Base-by-base conservation (phyloP, 176 grass and related monocot species). In the Metroxylon sagu region DNA sequence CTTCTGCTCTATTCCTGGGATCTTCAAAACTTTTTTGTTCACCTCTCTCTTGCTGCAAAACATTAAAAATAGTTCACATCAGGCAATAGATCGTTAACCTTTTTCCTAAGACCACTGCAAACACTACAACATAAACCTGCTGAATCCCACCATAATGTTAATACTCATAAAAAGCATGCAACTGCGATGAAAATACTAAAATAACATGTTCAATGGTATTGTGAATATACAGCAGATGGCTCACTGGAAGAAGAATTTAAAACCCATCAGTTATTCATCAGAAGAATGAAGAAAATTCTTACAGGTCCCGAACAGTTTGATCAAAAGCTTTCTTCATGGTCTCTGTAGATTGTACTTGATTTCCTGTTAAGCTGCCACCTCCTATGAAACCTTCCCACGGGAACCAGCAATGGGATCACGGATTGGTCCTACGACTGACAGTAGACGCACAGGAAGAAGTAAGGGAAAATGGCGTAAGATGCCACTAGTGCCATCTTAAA, bases 21-120 rank as follows among this genome's bases (percentile, higher is more conserved):
- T 81, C 74, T 98, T 97, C 54, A 98, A 69, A 73, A 98, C 93
- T 63, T 98, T 98, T 60, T 92, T 98, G 26, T 98, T 98, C 61
- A 98, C 93, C 73, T 74, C 93, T 63, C 87, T 76, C 57, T 98
- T 98, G 61, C 93, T 98, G 84, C 35, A 71, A 68, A 56, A 30
- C 5, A 19, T 49, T 17, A 14, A 26, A 56, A 48, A 35, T 35
- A 7, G 5, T 35, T 35, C 30, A 35, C 30, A 35, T 35, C 30
- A 35, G 30, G 30, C 6, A 6, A 35, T 35, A 35, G 5, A 35
- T 35, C 30, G 7, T 35, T 35, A 35, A 6, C 30, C 5, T 35
- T 7, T 5, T 35, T 7, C 7, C 30, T 35, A 7, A 35, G 30
- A 7, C 30, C 5, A 6, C 5, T 49, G 18, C 14, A 26, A 56